phyloP scores from a whole-genome alignment of 2,329 filamentous ascomycete species.

The Neonectria coccinea region DNA sequence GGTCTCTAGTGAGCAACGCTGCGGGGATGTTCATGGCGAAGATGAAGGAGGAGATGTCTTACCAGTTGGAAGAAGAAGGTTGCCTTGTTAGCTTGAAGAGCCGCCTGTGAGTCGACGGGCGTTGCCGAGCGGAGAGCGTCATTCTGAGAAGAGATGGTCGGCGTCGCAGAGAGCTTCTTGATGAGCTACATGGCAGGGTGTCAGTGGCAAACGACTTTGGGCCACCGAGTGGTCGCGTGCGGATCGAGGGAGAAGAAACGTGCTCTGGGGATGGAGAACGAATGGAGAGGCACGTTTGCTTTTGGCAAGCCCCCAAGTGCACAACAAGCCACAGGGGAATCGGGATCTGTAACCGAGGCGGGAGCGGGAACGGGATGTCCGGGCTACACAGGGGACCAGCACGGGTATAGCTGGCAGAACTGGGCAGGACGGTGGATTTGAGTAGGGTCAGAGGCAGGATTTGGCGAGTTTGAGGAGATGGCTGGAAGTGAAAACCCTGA shows the following conservation, averaged over 20 bases:
- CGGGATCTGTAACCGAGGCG: constrained; percentile 30
- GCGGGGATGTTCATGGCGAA: constrained; percentile 43
- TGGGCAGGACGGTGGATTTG: constrained; percentile 4
- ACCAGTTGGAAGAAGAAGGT: constrained; percentile 99
- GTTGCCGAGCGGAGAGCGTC: constrained; percentile 63
- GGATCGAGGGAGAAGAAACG: constrained; percentile 35
- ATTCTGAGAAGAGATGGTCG: constrained; percentile 82
- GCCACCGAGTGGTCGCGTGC: constrained; percentile 32
- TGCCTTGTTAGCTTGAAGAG: constrained; percentile 95
- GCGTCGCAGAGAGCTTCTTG: constrained; percentile 95
- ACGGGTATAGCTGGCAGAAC: neutral
- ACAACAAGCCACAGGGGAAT: constrained; percentile 30
- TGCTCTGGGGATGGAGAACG: constrained; percentile 32
- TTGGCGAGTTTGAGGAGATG: constrained; percentile 15
- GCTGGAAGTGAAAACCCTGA: constrained; percentile 18
- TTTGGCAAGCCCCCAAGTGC: constrained; percentile 35
- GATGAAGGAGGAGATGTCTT: constrained; percentile 51
- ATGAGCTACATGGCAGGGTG: constrained; percentile 77
- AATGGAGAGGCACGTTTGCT: constrained; percentile 39
- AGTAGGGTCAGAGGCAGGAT: constrained; percentile 2
- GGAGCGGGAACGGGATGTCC: constrained; percentile 27
- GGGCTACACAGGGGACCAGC: constrained; percentile 3
- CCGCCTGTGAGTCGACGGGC: constrained; percentile 81
- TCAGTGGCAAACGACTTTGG: constrained; percentile 37
- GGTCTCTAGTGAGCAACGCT: constrained; percentile 54